phyloP scores from a whole-genome alignment of 345 rosid genomes.

The Camelina sativa region DNA sequence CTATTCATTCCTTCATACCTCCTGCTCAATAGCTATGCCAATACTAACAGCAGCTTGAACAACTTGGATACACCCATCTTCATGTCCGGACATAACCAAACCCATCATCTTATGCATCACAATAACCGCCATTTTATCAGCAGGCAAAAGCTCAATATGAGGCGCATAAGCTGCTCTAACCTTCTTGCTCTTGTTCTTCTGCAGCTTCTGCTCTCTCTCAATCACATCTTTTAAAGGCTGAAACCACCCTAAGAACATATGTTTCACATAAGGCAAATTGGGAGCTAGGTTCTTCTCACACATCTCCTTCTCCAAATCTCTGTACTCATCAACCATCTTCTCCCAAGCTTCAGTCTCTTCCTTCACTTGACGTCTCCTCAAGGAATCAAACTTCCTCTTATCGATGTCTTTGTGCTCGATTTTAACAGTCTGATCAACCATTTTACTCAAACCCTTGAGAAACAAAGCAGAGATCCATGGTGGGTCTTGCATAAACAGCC shows the following conservation, averaged over 20 bases:
- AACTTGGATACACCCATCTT: constrained; percentile 74
- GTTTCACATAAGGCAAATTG: constrained; percentile 77
- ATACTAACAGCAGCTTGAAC: constrained; percentile 87
- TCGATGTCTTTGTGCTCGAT: constrained; percentile 61
- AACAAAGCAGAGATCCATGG: constrained; percentile 84
- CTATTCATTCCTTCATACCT: constrained; percentile 48
- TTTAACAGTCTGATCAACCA: constrained; percentile 51
- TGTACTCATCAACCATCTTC: constrained; percentile 77
- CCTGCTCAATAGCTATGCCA: constrained; percentile 88
- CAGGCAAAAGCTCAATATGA: constrained; percentile 72
- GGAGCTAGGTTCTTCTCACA: constrained; percentile 82
- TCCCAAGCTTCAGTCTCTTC: constrained; percentile 97
- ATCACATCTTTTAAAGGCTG: constrained; percentile 86
- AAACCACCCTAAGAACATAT: constrained; percentile 88
- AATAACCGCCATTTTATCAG: constrained; percentile 93
- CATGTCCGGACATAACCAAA: constrained; percentile 67
- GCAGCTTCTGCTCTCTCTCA: constrained; percentile 68
- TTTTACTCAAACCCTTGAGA: constrained; percentile 60
- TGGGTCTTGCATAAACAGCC: constrained; percentile 69
- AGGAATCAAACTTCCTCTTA: constrained; percentile 59
- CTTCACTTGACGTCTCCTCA: constrained; percentile 79
- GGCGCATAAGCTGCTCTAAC: constrained; percentile 82
- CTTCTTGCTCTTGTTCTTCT: constrained; percentile 61
- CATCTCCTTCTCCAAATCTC: constrained; percentile 75
- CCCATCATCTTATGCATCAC: constrained; percentile 97